A percentile compares a stretch with the other conserved stretches of the same genome.
Evolutionary conservation across 1,284 basidiomycete genomes (phyloP).

Genomic region (Pseudozyma pruni): DNA sequence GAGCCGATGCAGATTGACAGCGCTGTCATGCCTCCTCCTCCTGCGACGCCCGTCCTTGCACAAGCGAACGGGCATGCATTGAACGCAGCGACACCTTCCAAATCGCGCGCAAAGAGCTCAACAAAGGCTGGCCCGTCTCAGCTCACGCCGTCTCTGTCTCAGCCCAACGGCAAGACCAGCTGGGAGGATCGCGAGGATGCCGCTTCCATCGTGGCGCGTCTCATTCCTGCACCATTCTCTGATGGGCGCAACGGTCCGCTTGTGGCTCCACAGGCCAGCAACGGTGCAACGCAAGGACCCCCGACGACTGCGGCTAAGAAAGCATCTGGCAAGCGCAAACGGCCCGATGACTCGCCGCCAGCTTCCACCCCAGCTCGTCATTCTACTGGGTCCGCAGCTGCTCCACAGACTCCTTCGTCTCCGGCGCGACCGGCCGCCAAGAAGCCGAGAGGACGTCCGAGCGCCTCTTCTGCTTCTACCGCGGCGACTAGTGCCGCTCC

Average conservation of each 20-base stretch:
- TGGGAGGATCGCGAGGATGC: conserved; percentile 9
- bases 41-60: background rate
- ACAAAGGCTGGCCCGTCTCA: background rate
- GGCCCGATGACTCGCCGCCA: conserved; percentile 16
- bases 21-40: background rate
- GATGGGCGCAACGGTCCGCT: no score
- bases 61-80: background rate
- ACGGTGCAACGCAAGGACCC: background rate
- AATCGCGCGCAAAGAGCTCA: background rate
- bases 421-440: conserved; percentile 18
- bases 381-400: background rate
- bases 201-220: background rate
- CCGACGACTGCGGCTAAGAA: conserved; percentile 1
- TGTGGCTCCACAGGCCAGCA: no score
- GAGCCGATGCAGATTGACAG: background rate
- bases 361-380: background rate
- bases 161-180: background rate
- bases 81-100: background rate
- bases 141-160: background rate
- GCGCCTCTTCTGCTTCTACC: conserved; percentile 1
- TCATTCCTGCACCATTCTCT: no score
- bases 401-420: conserved; percentile 1
- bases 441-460: conserved; percentile 10
- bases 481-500: background rate
- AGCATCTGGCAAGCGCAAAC: conserved; percentile 24